Evolutionary conservation across 2,329 filamentous ascomycete species (phyloP).

Genomic region (Fragosphaeria purpurea): DNA sequence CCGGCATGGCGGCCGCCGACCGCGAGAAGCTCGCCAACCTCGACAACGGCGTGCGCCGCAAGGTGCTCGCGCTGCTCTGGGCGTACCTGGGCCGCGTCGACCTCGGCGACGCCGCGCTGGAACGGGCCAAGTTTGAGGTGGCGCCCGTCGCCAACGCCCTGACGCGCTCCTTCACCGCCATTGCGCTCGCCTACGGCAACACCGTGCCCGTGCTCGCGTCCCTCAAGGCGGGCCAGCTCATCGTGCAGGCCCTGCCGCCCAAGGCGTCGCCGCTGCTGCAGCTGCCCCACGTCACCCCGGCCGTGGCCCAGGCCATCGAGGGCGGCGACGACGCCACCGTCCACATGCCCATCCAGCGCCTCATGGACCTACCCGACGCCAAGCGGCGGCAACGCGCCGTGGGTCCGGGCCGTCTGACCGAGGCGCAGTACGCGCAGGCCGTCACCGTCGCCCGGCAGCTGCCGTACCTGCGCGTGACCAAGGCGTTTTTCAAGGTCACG

Average conservation of each 20-base stretch:
- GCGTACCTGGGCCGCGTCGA: slow-evolving; percentile 86
- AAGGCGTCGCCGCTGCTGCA: slow-evolving; percentile 81
- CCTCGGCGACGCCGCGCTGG: slow-evolving; percentile 65
- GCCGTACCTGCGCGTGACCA: slow-evolving; percentile 73
- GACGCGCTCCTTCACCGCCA: slow-evolving; percentile 77
- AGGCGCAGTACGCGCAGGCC: slow-evolving; percentile 66
- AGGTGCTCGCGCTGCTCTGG: slow-evolving; percentile 85
- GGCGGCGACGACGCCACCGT: slow-evolving; percentile 63
- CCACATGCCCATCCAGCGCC: slow-evolving; percentile 72
- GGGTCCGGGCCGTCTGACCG: slow-evolving; percentile 59
- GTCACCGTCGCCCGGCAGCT: slow-evolving; percentile 73
- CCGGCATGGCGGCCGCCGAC: slow-evolving; percentile 61
- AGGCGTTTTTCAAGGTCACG: slow-evolving; percentile 96
- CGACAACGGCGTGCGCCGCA: slow-evolving; percentile 70
- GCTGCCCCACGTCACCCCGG: slow-evolving; percentile 73
- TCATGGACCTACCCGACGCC: slow-evolving; percentile 73
- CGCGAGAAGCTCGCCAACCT: slow-evolving; percentile 66
- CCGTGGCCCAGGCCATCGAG: slow-evolving; percentile 57
- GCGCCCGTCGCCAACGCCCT: slow-evolving; percentile 78
- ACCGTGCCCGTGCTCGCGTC: slow-evolving; percentile 72
- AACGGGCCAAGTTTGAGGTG: slow-evolving; percentile 80
- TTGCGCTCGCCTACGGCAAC: slow-evolving; percentile 78
- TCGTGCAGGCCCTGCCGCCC: slow-evolving; percentile 84
- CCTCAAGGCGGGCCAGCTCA: slow-evolving; percentile 71
- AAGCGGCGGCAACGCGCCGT: slow-evolving; percentile 63